phyloP scores from a whole-genome alignment of 2,329 filamentous ascomycete genomes.

The Coleophoma crateriformis region DNA sequence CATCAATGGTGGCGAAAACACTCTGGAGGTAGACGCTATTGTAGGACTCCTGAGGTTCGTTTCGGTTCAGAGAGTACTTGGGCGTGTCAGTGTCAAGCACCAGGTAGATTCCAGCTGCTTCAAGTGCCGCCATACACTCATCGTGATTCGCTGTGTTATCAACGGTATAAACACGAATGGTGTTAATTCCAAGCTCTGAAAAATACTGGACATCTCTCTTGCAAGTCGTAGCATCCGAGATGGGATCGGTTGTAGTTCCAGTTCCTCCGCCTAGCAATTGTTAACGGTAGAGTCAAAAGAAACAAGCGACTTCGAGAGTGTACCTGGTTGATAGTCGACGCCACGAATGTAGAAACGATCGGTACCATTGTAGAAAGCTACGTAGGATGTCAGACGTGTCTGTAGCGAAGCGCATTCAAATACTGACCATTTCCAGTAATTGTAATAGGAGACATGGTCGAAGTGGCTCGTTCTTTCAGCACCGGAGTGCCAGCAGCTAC shows the following conservation, averaged over 20 bases:
- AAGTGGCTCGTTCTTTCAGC: neutral
- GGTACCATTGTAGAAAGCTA: too few species aligned
- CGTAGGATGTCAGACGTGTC: too few species aligned
- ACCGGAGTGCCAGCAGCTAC: neutral
- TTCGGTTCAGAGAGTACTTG: slow-evolving; percentile 61
- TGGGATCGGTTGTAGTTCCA: slow-evolving; percentile 53
- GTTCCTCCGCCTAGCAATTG: slow-evolving; percentile 38
- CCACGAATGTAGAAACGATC: neutral
- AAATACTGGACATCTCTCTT: slow-evolving; percentile 59
- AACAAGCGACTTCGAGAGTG: neutral
- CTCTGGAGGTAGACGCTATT: slow-evolving; percentile 65
- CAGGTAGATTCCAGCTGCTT: slow-evolving; percentile 65
- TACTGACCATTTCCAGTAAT: slow-evolving; percentile 6
- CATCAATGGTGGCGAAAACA: slow-evolving; percentile 63
- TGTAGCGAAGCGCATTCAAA: neutral
- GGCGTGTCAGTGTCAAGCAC: slow-evolving; percentile 65
- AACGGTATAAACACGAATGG: slow-evolving; percentile 64
- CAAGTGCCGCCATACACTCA: slow-evolving; percentile 59
- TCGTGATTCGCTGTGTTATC: slow-evolving; percentile 63
- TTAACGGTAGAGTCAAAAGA: slow-evolving; percentile 23
- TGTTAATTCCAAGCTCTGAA: slow-evolving; percentile 63
- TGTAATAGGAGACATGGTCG: neutral
- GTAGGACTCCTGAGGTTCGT: slow-evolving; percentile 52
- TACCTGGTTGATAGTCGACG: slow-evolving; percentile 51
- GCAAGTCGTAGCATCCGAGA: slow-evolving; percentile 52